Evolutionary conservation across 2,329 filamentous ascomycete genomes (phyloP), one percentile per base, ranked within the genome.

Genomic region (Shiraia sp.): DNA sequence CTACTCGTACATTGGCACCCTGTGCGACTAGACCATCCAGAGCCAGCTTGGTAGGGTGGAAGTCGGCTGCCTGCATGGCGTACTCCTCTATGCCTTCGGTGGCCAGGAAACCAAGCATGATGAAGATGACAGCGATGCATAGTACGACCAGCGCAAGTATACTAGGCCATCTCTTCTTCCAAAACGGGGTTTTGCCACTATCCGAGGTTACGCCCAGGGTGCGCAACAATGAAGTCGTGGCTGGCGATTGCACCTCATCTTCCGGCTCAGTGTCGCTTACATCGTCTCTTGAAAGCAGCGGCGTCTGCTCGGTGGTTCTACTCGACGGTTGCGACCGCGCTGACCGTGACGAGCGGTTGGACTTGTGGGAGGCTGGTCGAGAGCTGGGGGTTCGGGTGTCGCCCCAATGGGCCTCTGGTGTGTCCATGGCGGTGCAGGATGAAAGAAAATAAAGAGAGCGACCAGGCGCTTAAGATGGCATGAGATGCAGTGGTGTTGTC

Each of bases 11-110:
- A 47, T 80, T 82, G 7, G 96, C 81, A 10, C 93, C 92, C 44
- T 85, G 79, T 6, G 82, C 64, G 0, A 90, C 96, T 53, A 96
- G 87, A 2, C 87, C 89, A 59, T 93, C 87, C 45, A 99, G 83
- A 2, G 90, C 90, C 14, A 99, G 72, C 53, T 85, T 87, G 5
- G 86, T 90, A 2, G 93, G 89, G 62, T 91, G 83, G 53, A 99
- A 81, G 13, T 92, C 83, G 16, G 86, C 79, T 3, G 91, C 89
- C 67, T 91, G 79, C 70, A 92, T 86, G 34, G 87, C 88, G 69
- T 99, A 99, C 63, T 89, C 81, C 69, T 95, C 83, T 9, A 95
- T 82, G 6, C 86, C 82, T 12, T 86, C 83, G 2, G 92, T 91
- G 0, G 87, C 81, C 39, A 95, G 80, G 71, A 96, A 96, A 12